Conservation (phyloP, 257 asterid species). For the Fraxinus americana region DNA sequence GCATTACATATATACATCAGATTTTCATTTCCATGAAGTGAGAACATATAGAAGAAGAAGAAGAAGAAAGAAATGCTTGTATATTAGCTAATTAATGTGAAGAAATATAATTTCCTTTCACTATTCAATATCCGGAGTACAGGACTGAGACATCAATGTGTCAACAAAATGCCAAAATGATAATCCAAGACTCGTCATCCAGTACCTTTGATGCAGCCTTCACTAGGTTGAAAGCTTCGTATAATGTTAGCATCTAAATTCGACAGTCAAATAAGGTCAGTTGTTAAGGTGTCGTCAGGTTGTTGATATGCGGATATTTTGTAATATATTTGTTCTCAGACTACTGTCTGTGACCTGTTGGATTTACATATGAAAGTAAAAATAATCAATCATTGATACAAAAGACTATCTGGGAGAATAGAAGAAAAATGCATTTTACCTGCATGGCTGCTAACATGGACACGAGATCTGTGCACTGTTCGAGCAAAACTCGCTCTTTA, state of each 20-base stretch:
- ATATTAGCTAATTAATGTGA: conserved; percentile 48
- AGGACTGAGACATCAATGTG: conserved; percentile 27
- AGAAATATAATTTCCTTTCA: conserved; percentile 43
- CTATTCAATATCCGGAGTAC: conserved; percentile 47
- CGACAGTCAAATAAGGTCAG: conserved; percentile 38
- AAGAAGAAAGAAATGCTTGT: conserved; percentile 27
- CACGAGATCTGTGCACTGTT: conserved; percentile 28
- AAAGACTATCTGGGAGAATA: background rate
- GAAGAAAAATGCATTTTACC: conserved; percentile 29
- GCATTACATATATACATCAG: conserved; percentile 24
- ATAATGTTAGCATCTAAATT: conserved; percentile 44
- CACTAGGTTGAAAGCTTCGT: conserved; percentile 40
- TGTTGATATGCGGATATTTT: conserved; percentile 42
- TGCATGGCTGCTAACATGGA: conserved; percentile 44
- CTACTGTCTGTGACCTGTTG: conserved; percentile 50
- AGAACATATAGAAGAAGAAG: background rate
- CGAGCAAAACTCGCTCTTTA: conserved; percentile 31
- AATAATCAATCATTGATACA: background rate
- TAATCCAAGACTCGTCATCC: conserved; percentile 39
- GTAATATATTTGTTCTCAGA: conserved; percentile 53
- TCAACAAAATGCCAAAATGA: conserved; percentile 43
- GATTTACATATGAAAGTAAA: background rate
- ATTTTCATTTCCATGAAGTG: conserved; percentile 31
- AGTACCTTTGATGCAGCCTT: conserved; percentile 39
- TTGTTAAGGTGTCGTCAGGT: conserved; percentile 40